A percentile compares a stretch with the other conserved stretches of the same genome.
These are phyloP conservation scores for Acacia acuminata DNA, from an alignment of 306 rosid species.

Conservation along the genomic window DNA sequence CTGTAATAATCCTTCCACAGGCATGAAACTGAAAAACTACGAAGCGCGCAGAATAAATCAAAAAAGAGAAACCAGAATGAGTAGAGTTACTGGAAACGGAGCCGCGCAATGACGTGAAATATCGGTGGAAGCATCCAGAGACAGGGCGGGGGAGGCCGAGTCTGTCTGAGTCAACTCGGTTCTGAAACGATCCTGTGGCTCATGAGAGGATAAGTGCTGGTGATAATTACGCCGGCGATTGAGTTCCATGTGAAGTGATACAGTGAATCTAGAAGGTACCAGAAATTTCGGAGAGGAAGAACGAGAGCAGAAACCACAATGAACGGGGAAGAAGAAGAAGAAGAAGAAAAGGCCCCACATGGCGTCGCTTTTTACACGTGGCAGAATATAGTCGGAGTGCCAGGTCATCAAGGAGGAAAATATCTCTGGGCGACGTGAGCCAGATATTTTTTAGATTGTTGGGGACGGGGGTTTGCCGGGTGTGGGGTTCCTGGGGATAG, in stretches of 20 bases:
- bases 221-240: not conserved
- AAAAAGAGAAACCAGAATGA: not conserved
- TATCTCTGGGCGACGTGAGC: constrained; percentile 58
- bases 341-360: constrained; percentile 50
- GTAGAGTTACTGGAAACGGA: constrained; percentile 25
- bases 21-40: not conserved
- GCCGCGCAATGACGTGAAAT: not conserved
- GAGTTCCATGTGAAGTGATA: not conserved
- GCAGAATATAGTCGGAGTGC: constrained; percentile 31
- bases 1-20: not conserved
- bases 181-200: not conserved
- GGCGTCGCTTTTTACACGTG: constrained; percentile 95
- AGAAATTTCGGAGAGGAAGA: not conserved
- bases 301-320: not conserved
- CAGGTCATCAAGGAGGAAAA: constrained; percentile 60
- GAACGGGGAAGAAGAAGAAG: not conserved
- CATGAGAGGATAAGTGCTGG: not conserved
- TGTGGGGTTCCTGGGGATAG: not conserved
- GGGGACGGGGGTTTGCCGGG: not conserved
- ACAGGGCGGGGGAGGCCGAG: constrained; percentile 4
- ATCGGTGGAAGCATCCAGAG: not conserved
- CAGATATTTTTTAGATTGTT: constrained; percentile 64
- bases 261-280: not conserved
- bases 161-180: not conserved
- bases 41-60: not conserved